A percentile compares a stretch with the other conserved stretches of the same genome.
Conservation (phyloP, 2,329 filamentous ascomycete species). For the Talaromyces piceae region DNA sequence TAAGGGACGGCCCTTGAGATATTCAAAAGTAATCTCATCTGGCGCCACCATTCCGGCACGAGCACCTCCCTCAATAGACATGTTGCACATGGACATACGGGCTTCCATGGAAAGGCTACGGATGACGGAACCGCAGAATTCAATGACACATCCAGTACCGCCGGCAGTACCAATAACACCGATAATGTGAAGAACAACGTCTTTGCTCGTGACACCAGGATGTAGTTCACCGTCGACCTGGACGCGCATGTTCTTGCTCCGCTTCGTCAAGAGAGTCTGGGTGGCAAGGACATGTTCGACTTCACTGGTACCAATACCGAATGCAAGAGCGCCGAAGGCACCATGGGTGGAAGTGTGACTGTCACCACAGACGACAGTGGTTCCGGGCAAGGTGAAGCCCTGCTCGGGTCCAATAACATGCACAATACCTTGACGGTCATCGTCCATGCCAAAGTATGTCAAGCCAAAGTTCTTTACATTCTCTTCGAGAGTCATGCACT, state of each 20-base stretch:
- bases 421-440: constrained; percentile 96
- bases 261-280: constrained; percentile 86
- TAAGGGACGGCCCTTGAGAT: constrained; percentile 83
- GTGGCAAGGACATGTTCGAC: constrained; percentile 97
- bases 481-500: constrained; percentile 93
- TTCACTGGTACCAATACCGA: constrained; percentile 96
- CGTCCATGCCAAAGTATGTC: constrained; percentile 93
- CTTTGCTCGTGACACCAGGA: constrained; percentile 91
- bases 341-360: constrained; percentile 97
- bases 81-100: constrained; percentile 99
- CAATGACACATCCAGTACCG: constrained; percentile 89
- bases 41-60: constrained; percentile 95
- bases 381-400: constrained; percentile 94
- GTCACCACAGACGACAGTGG: constrained; percentile 95
- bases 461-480: constrained; percentile 96
- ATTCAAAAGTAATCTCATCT: constrained; percentile 88
- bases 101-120: constrained; percentile 87
- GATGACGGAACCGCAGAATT: constrained; percentile 95
- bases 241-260: constrained; percentile 98
- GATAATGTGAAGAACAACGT: constrained; percentile 87
- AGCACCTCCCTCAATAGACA: constrained; percentile 95
- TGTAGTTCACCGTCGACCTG: constrained; percentile 86
- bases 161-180: constrained; percentile 91
- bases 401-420: constrained; percentile 98
- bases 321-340: constrained; percentile 88